phyloP scores from a whole-genome alignment of 805 yeast species.

The Priceomyces fermenticarens region DNA sequence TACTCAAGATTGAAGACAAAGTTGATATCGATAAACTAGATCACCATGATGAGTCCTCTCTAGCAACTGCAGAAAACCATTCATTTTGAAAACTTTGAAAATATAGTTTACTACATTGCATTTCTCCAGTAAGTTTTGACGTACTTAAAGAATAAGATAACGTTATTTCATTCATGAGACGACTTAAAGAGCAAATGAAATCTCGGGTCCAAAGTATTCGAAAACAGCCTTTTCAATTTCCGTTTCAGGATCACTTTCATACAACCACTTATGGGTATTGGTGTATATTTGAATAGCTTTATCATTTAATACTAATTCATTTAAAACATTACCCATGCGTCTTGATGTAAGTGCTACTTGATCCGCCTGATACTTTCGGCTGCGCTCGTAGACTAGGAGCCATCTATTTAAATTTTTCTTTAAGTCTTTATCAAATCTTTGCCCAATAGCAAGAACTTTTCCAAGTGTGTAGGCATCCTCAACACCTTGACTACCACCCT shows the following conservation, averaged over 20 bases:
- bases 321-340: neutral
- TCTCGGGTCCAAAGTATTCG: too few species aligned
- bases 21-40: neutral
- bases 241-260: too few species aligned
- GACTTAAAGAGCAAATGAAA: too few species aligned
- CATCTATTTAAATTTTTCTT: neutral
- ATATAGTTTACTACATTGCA: too few species aligned
- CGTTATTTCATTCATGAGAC: too few species aligned
- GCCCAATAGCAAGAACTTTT: neutral
- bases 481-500: slow-evolving; percentile 3
- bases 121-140: too few species aligned
- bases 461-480: slow-evolving; percentile 3
- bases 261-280: neutral
- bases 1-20: neutral
- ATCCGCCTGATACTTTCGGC: neutral
- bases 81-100: too few species aligned
- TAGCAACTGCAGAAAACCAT: too few species aligned
- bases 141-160: too few species aligned
- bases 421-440: neutral
- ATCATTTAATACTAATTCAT: neutral
- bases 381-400: neutral
- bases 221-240: too few species aligned
- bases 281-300: neutral
- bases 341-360: neutral
- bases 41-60: neutral